These are phyloP conservation scores for Elongisporangium prolatum DNA, from an alignment of 352 stramenopile species.

Conservation along the genomic window DNA sequence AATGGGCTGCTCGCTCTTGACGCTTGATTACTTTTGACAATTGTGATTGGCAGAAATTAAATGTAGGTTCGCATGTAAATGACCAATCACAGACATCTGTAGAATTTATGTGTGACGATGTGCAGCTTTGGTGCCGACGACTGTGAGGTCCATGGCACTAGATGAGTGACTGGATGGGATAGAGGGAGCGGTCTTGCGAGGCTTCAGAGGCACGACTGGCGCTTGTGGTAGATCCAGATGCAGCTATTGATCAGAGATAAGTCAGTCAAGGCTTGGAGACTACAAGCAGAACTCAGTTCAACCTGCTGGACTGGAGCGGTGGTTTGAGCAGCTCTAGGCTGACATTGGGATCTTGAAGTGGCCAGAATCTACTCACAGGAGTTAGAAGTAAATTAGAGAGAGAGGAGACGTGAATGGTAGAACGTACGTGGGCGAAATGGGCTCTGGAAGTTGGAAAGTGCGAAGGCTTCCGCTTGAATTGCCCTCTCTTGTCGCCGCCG, in stretches of 20 bases:
- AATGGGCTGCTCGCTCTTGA: neutral
- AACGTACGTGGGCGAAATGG: neutral
- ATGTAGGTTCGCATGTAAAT: neutral
- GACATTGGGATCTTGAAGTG: neutral
- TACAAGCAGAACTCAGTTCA: too few relatives aligned
- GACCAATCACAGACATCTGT: neutral
- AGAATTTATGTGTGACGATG: neutral
- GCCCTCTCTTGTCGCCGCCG: neutral
- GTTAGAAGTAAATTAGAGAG: neutral
- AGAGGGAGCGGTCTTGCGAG: conserved; percentile 1
- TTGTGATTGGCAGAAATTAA: neutral
- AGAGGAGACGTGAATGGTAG: neutral
- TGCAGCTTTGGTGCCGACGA: neutral
- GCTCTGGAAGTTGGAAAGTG: neutral
- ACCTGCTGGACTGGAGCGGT: neutral
- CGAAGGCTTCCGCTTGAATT: neutral
- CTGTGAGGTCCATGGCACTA: neutral
- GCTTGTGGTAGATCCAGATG: neutral
- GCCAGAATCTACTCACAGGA: neutral
- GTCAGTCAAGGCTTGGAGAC: conserved; percentile 5
- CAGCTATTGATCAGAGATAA: neutral
- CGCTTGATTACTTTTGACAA: neutral
- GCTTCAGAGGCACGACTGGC: conserved; percentile 1
- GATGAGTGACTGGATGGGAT: conserved; percentile 10
- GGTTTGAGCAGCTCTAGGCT: neutral